Evolutionary conservation across 2,329 filamentous ascomycete genomes (phyloP), one percentile per base, ranked within the genome.

Genomic region (Macrophomina tecta): DNA sequence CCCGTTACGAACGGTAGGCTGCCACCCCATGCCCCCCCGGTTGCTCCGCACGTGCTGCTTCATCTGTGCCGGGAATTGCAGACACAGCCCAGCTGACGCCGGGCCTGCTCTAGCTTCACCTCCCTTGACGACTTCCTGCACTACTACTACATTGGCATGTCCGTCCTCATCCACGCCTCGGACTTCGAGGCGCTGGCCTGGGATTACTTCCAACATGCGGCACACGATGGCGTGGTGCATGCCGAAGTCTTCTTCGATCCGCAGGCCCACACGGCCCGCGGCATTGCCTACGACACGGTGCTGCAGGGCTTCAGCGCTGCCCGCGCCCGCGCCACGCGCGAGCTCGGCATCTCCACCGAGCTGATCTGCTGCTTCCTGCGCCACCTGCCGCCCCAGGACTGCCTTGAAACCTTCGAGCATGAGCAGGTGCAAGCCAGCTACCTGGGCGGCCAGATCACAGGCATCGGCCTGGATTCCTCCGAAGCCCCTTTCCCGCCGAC

Each of bases 221-320:
- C 87, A 38, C 79, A 79, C 1, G 87, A 92, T 69, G 87, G 87
- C 45, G 88, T 93, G 1, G 83, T 86, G 58, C 91, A 94, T 73
- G 89, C 89, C 14, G 91, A 94, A 77, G 84, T 93, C 70, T 94
- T 93, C 80, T 93, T 94, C 79, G 91, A 94, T 75, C 91, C 91
- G 1, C 91, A 94, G 77, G 90, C 89, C 1, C 91, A 94, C 76
- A 85, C 87, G 4, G 80, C 79, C 12, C 85, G 90, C 18, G 89
- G 89, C 5, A 79, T 94, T 3, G 70, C 82, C 7, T 90, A 91
- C 73, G 80, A 84, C 16, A 89, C 86, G 1, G 84, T 93, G 28
- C 83, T 93, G 3, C 74, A 77, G 3, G 91, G 91, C 2, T 88
- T 92, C 71, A 80, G 79, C 0, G 82, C 82, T 1, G 91, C 89